These are phyloP conservation scores for Amaranthus tricolor DNA, from an alignment of 179 eudicot species.

Conservation along the genomic window DNA sequence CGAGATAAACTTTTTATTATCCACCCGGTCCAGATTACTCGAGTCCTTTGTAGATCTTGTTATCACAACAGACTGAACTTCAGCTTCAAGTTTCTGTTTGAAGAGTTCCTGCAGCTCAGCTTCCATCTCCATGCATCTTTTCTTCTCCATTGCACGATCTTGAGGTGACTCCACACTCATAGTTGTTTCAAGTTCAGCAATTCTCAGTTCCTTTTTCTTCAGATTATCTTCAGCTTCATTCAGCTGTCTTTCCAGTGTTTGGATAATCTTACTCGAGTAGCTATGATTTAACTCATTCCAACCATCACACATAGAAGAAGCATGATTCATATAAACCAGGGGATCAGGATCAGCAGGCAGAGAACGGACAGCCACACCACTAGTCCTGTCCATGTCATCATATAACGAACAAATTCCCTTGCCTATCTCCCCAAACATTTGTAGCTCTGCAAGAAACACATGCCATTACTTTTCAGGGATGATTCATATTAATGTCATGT, in stretches of 20 bases:
- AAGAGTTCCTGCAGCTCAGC: constrained; percentile 54
- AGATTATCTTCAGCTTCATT: constrained; percentile 40
- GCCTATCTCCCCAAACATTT: constrained; percentile 61
- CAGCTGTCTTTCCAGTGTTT: constrained; percentile 45
- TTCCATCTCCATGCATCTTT: constrained; percentile 35
- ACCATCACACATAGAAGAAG: constrained; percentile 16
- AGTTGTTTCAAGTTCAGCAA: constrained; percentile 39
- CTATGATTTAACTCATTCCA: constrained; percentile 29
- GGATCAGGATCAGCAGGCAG: constrained; percentile 24
- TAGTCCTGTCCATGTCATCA: constrained; percentile 29
- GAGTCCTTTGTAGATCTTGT: constrained; percentile 37
- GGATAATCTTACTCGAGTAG: constrained; percentile 28
- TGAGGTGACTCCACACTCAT: constrained; percentile 23
- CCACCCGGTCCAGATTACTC: constrained; percentile 21
- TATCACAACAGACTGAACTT: constrained; percentile 54
- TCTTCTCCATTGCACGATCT: constrained; percentile 22
- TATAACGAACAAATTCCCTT: constrained; percentile 37
- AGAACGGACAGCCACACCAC: constrained; percentile 15
- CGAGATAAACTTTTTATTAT: constrained; percentile 33
- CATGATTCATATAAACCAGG: constrained; percentile 16
- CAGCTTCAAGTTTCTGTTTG: constrained; percentile 65
- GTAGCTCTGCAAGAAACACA: constrained; percentile 50
- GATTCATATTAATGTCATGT: not conserved
- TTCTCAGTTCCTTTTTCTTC: constrained; percentile 38
- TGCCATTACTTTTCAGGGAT: not conserved